Evolutionary conservation across 306 rosid species (phyloP), one percentile per base, ranked within the genome.

Genomic region (Carpinus fangiana): DNA sequence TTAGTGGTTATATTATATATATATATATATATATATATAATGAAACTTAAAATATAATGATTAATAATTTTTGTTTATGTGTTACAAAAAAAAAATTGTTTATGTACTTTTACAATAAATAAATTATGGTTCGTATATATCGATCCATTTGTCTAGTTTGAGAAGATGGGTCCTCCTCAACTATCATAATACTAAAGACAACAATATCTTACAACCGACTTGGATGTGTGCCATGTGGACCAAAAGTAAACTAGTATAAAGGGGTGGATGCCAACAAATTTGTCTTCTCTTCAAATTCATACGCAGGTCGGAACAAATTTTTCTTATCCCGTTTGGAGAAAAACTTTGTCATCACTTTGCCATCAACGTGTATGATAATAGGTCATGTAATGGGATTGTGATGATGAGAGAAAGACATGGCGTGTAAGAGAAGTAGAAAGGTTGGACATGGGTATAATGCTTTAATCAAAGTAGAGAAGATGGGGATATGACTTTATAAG

Each of bases 181-280:
- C 7, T 46, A 50, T 76, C 11, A 56, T 38, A 20, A 4, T 59
- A 20, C 5, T 47, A 20, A 55, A 56, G 46, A 17, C 28, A 55
- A 64, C 18, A 53, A 4, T 77, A 53, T 82, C 78, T 2, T 23
- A 43, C 59, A 23, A 20, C 75, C 64, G 59, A 45, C 70, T 81
- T 77, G 62, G 76, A 59, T 38, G 54, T 74, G 45, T 73, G 62
- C 74, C 77, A n/a, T 57, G 77, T 78, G 80, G 76, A 78, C 54
- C 69, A 13, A 52, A 38, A 59, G 43, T 53, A 64, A 28, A 72
- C 34, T 55, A 17, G 26, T 66, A n/a, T 34, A 65, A 36, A 66
- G 41, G 69, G 46, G 6, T 38, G 43, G 21, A 17, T 65, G 47
- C 47, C 36, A 38, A 12, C 36, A 23, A 12, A 3, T 61, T 4